A percentile compares a stretch with the other conserved stretches of the same genome.
Evolutionary conservation across 2,329 filamentous ascomycete genomes (phyloP).

Genomic region (Tolypocladium nubicola): DNA sequence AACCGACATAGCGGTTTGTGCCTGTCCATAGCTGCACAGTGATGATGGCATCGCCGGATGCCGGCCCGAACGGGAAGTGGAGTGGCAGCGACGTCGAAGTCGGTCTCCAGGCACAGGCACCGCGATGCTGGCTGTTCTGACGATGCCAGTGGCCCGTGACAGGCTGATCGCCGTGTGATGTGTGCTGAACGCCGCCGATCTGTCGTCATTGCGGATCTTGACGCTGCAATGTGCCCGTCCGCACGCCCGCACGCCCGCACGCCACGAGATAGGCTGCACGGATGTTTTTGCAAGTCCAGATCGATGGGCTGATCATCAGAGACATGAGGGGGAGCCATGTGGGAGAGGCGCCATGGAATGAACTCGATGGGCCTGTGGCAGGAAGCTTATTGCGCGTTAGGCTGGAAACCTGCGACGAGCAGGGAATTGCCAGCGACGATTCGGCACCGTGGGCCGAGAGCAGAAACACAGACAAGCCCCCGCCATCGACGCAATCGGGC

Average conservation of each 20-base stretch:
- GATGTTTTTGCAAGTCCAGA: neutral
- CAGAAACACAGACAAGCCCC: neutral
- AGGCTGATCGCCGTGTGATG: neutral
- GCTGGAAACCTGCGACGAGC: neutral
- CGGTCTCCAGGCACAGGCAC: neutral
- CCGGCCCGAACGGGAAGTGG: slow-evolving; percentile 3
- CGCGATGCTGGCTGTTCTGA: no score
- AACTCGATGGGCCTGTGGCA: neutral
- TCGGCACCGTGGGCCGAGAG: neutral
- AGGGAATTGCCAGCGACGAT: neutral
- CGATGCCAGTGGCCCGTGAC: neutral
- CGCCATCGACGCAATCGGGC: neutral
- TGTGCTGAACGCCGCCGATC: neutral
- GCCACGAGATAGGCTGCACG: neutral
- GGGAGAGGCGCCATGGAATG: neutral
- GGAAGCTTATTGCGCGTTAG: neutral
- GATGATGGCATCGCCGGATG: neutral
- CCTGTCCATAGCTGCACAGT: neutral
- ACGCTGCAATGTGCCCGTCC: neutral
- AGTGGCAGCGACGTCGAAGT: neutral
- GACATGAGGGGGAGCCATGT: neutral
- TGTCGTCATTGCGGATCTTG: neutral
- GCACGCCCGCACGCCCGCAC: neutral
- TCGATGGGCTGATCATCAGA: neutral
- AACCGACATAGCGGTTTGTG: neutral